phyloP scores from a whole-genome alignment of 805 yeast genomes.

The Maudiozyma pseudohumilis region DNA sequence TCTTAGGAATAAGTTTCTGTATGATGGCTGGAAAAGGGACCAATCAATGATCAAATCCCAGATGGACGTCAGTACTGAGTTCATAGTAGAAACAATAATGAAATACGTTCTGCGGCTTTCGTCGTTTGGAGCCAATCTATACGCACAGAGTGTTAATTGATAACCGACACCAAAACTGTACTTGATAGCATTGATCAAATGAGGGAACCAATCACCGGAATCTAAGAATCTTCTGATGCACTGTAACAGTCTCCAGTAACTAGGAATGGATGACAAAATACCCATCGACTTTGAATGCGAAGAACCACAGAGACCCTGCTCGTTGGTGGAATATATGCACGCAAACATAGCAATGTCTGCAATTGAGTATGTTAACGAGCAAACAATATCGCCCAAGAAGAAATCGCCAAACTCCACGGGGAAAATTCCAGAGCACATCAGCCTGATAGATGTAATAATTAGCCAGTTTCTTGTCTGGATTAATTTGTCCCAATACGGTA shows the following conservation, averaged over 20 bases:
- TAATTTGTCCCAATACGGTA: conserved; percentile 28
- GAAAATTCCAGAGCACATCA: conserved; percentile 72
- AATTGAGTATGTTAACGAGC: conserved; percentile 80
- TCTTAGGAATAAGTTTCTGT: conserved; percentile 50
- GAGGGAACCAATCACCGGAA: conserved; percentile 94
- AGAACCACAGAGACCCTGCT: conserved; percentile 58
- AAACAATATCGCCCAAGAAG: conserved; percentile 82
- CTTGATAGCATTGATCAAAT: conserved; percentile 78
- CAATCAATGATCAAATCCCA: conserved; percentile 98
- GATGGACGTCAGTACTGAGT: conserved; percentile 54
- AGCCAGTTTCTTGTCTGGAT: conserved; percentile 72
- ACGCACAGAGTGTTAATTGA: conserved; percentile 64
- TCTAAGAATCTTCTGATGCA: conserved; percentile 87
- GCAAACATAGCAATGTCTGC: conserved; percentile 79
- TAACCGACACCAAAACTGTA: conserved; percentile 59
- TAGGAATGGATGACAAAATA: conserved; percentile 73
- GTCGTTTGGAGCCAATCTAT: conserved; percentile 38
- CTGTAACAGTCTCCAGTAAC: conserved; percentile 83
- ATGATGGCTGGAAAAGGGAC: conserved; percentile 64
- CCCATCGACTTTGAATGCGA: conserved; percentile 71
- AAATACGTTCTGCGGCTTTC: conserved; percentile 42
- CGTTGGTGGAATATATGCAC: conserved; percentile 59
- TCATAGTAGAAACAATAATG: conserved; percentile 63
- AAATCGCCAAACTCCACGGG: conserved; percentile 95
- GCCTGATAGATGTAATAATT: conserved; percentile 56